Base-by-base conservation (phyloP, 352 stramenopile species). In the Globisporangium apiculatum region DNA sequence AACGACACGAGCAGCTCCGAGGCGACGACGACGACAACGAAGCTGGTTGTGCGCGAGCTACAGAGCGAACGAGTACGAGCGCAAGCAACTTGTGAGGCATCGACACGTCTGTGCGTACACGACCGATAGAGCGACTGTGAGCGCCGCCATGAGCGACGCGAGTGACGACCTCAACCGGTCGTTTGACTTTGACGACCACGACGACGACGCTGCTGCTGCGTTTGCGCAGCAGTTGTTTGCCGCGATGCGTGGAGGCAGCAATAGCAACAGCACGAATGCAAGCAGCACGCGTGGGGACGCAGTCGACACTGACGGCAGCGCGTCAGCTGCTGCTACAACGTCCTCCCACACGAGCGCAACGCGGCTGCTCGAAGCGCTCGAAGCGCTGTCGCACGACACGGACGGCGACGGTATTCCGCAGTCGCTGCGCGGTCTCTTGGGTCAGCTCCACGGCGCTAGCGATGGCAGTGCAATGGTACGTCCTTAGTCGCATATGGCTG, bases 331-430 rank as follows among this genome's bases (percentile, higher is more conserved):
- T 5, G 45, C 18, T 10, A 24, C 54, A 5, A 48, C 24, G 10
- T 24, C 54, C n/a, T 54, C 61, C 36, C 54, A 51, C 49, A 50
- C 61, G 15, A 77, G 66, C 31, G 66, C 73, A 12, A 51, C 67
- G 48, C 68, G 75, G 12, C 68, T 88, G 61, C 49, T 88, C 2
- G 75, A 86, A 50, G 75, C 75, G 37, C 64, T 88, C 0, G 78
- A 88, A 43, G 70, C 70, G 51, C 70, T 88, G 2, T 73, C 72
- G 1, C 61, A 69, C 1, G 75, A 86, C 10, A 11, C n/a, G 9
- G 62, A 57, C 9, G 56, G 60, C 38, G 62, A 58, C 31, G 57
- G 60, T 35, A 71, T 81, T 10, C 62, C 79, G 10, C 71, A 71
- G 53, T 83, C 75, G 15, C 61, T 87, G 4, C 71, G 68, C 0